phyloP scores from a whole-genome alignment of 805 yeast species.

The Metschnikowia matae region DNA sequence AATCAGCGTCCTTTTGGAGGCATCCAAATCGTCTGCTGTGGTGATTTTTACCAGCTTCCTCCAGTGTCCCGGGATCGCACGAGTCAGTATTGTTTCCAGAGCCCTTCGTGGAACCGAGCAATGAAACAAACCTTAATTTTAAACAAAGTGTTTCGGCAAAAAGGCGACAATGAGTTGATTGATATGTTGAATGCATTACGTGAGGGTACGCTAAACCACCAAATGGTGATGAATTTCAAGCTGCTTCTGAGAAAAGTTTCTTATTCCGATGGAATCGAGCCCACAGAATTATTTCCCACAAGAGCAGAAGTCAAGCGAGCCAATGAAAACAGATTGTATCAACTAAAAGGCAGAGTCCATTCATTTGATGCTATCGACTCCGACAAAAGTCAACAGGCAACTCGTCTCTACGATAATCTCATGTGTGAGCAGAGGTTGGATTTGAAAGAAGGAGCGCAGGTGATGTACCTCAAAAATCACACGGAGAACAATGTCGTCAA shows the following conservation, averaged over 20 bases:
- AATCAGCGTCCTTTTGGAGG: conserved; percentile 67
- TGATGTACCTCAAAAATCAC: conserved; percentile 74
- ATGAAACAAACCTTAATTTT: conserved; percentile 57
- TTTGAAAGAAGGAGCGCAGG: conserved; percentile 72
- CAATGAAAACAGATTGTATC: conserved; percentile 46
- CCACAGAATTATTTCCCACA: conserved; percentile 73
- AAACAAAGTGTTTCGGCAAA: conserved; percentile 69
- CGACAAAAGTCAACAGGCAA: conserved; percentile 43
- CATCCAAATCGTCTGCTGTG: conserved; percentile 69
- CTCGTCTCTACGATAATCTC: conserved; percentile 48
- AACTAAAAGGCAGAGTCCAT: conserved; percentile 42
- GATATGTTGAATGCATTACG: conserved; percentile 75
- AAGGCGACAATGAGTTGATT: conserved; percentile 65
- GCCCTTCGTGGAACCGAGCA: conserved; percentile 55
- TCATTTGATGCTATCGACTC: conserved; percentile 52
- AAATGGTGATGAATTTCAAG: conserved; percentile 47
- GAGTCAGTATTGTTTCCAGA: conserved; percentile 59
- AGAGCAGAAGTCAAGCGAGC: conserved; percentile 69
- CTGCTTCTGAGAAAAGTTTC: conserved; percentile 49
- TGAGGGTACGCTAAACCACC: conserved; percentile 51
- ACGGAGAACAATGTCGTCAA: conserved; percentile 64
- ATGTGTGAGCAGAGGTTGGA: conserved; percentile 66
- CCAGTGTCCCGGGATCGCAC: conserved; percentile 49
- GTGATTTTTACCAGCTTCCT: conserved; percentile 80
- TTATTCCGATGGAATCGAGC: conserved; percentile 55